Percentiles rank a stretch among this genome's conserved stretches.
phyloP scores from a whole-genome alignment of 371 early-diverging fungal species.

The Mucor mucedo region DNA sequence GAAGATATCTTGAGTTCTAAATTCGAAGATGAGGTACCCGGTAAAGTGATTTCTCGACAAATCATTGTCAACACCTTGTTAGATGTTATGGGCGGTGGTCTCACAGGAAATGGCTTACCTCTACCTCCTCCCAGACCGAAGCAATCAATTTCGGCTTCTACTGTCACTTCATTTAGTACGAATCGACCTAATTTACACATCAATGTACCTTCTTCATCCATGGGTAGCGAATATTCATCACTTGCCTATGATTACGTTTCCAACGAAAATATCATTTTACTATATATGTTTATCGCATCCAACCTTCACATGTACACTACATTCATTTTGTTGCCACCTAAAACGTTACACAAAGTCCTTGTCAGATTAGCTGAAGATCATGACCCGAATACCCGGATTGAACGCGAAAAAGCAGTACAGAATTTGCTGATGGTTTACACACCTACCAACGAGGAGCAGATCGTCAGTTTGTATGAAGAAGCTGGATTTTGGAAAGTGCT shows the following conservation, averaged over 20 bases:
- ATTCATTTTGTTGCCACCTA: constrained; percentile 62
- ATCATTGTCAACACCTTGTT: constrained; percentile 76
- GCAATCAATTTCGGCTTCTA: constrained; percentile 51
- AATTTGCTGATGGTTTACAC: constrained; percentile 67
- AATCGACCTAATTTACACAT: constrained; percentile 25
- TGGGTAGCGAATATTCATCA: constrained; percentile 6
- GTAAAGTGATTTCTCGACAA: constrained; percentile 73
- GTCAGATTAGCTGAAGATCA: constrained; percentile 60
- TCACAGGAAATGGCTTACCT: constrained; percentile 37
- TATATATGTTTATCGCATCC: constrained; percentile 75
- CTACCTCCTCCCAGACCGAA: constrained; percentile 45
- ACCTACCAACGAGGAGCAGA: constrained; percentile 60
- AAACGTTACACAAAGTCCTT: constrained; percentile 64
- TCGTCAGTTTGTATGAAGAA: constrained; percentile 64
- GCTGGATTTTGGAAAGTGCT: constrained; percentile 77
- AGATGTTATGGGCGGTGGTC: constrained; percentile 58
- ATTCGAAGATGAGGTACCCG: constrained; percentile 63
- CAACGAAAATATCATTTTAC: constrained; percentile 54
- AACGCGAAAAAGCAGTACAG: constrained; percentile 73
- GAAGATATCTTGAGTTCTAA: constrained; percentile 57
- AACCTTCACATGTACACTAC: constrained; percentile 70
- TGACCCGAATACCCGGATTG: constrained; percentile 57
- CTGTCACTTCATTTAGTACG: constrained; percentile 41
- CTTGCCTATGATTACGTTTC: constrained; percentile 26
- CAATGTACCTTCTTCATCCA: constrained; percentile 15